phyloP scores from a whole-genome alignment of 1,139 yeast species.

The Candida frijolesensis region DNA sequence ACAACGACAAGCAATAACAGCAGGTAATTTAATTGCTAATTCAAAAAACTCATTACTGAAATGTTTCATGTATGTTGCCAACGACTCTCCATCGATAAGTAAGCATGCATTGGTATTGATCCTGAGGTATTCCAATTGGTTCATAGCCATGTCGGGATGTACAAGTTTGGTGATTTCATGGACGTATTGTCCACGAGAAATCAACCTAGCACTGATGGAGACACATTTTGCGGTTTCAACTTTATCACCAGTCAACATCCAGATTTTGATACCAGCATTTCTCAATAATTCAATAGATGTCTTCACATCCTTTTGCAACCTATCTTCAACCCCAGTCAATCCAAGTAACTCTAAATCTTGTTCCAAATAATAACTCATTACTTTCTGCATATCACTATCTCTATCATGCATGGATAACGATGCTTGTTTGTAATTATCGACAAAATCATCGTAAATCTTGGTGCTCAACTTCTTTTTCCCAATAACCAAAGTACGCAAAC shows the following conservation, averaged over 20 bases:
- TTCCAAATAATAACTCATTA: constrained; percentile 71
- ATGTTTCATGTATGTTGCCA: constrained; percentile 66
- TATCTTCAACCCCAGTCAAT: constrained; percentile 96
- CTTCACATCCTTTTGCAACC: constrained; percentile 87
- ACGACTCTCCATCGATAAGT: constrained; percentile 91
- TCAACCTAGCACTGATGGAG: constrained; percentile 88
- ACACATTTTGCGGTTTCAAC: constrained; percentile 98
- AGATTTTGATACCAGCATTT: constrained; percentile 94
- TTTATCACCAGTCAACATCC: constrained; percentile 99
- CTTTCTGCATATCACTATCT: constrained; percentile 70
- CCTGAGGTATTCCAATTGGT: constrained; percentile 69
- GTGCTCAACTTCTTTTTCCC: constrained; percentile 72
- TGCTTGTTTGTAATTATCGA: constrained; percentile 67
- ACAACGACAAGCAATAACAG: constrained; percentile 97
- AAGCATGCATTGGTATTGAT: constrained; percentile 74
- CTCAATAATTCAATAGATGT: constrained; percentile 88
- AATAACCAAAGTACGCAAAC: constrained; percentile 89
- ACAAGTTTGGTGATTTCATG: constrained; percentile 75
- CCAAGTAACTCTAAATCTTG: constrained; percentile 85
- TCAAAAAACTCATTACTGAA: constrained; percentile 73
- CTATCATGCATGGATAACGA: constrained; percentile 78
- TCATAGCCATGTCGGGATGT: constrained; percentile 66
- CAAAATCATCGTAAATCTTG: constrained; percentile 63
- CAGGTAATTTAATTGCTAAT: constrained; percentile 76
- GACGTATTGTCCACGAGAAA: constrained; percentile 90